These are phyloP conservation scores for Tanozyma kutaoensis DNA, from an alignment of 805 yeast species.

Conservation along the genomic window DNA sequence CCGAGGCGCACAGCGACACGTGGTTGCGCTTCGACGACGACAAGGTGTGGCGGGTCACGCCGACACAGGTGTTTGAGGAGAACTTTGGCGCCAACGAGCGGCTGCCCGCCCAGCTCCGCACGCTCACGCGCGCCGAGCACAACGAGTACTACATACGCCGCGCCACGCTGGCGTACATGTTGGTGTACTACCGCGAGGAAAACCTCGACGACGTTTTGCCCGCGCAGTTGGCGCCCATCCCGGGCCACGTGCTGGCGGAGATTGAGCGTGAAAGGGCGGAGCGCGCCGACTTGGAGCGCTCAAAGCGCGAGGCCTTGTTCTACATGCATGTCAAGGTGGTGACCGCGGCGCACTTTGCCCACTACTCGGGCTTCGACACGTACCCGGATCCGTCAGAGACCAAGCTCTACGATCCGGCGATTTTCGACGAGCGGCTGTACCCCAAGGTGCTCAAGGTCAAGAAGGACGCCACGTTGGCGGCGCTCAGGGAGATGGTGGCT, in stretches of 20 bases:
- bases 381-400: constrained; percentile 45
- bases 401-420: constrained; percentile 33
- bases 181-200: constrained; percentile 73
- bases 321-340: constrained; percentile 39
- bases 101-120: constrained; percentile 32
- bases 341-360: constrained; percentile 37
- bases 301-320: constrained; percentile 47
- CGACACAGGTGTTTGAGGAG: constrained; percentile 77
- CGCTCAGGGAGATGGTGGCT: constrained; percentile 37
- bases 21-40: constrained; percentile 97
- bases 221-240: constrained; percentile 29
- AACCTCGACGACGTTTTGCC: constrained; percentile 45
- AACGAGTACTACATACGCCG: constrained; percentile 54
- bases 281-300: constrained; percentile 39
- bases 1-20: constrained; percentile 40
- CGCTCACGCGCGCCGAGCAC: constrained; percentile 44
- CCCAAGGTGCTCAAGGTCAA: constrained; percentile 39
- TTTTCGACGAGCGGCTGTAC: constrained; percentile 32
- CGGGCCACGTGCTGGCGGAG: constrained; percentile 53
- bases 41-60: constrained; percentile 77
- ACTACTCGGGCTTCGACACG: constrained; percentile 63
- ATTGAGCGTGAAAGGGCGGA: constrained; percentile 52
- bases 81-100: constrained; percentile 75
- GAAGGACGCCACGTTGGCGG: constrained; percentile 40
- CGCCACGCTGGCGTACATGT: constrained; percentile 93